Base-by-base conservation (phyloP, 2,329 filamentous ascomycete genomes). In the Colletotrichum cereale region DNA sequence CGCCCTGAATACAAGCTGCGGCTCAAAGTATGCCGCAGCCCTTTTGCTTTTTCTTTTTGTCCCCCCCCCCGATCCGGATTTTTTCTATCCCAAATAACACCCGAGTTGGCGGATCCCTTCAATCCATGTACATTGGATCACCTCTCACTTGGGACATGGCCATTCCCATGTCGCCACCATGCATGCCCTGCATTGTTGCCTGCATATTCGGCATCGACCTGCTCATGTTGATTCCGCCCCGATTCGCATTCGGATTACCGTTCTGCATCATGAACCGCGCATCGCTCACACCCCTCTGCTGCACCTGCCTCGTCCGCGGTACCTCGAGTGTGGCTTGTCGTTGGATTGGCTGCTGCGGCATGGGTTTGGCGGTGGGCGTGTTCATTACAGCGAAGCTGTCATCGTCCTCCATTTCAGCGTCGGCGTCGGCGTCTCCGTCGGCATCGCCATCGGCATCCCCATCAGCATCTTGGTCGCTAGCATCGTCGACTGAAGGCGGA, bases 341-440 rank as follows among this genome's bases (percentile, higher is more conserved):
- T 66, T 83, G 83, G 67, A 84, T 77, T 21, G 80, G 78, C 26
- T 81, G 78, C 10, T 80, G 78, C 6, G 79, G 67, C 53, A 74
- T 73, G 24, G 76, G 74, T 69, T 85, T 84, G 8, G 80, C 74
- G 5, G 82, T 78, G 34, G 83, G 82, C 3, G 82, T 77, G 62
- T 81, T 82, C 77, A 88, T 85, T 64, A 88, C 85, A 10, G 86
- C 83, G 71, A 87, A 89, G 64, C 82, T 84, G 56, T 88, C 87
- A 62, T 88, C 87, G 47, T 90, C 88, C 56, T 90, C 88, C 88
- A 90, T 90, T 67, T 86, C 85, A 11, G 65, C 73, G 36, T 77
- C 75, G 55, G 65, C 82, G 42, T 83, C 83, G 31, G 84, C 83
- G 44, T 85, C 83, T 78, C 83, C 84, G 56, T 82, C 81, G 0